Evolutionary conservation across 345 rosid genomes (phyloP).

Genomic region (Noccaea caerulescens): DNA sequence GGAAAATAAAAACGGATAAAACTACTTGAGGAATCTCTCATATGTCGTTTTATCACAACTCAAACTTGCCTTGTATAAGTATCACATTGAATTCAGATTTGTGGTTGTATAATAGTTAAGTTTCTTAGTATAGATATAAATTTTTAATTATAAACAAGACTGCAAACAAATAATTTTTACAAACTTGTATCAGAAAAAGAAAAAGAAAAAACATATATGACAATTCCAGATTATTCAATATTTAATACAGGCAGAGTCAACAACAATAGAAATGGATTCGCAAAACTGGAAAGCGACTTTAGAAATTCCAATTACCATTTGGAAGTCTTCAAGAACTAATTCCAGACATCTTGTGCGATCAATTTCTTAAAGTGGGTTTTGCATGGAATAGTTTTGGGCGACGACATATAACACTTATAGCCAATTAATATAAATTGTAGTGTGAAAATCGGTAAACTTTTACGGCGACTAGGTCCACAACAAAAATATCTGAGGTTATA

Average conservation of each 20-base stretch:
- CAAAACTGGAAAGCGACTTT: neutral
- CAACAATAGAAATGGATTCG: neutral
- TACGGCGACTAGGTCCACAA: constrained; percentile 7
- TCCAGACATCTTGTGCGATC: neutral
- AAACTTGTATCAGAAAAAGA: no score
- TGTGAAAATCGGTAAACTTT: neutral
- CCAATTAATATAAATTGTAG: neutral
- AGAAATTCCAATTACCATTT: neutral
- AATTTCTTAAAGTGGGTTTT: neutral
- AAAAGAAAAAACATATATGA: neutral
- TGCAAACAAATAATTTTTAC: neutral
- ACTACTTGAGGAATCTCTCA: neutral
- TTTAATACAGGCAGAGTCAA: neutral
- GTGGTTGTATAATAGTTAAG: neutral
- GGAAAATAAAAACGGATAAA: neutral
- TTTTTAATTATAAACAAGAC: no score
- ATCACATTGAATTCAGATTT: neutral
- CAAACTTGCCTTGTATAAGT: neutral
- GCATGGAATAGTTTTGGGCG: neutral
- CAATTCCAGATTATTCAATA: neutral
- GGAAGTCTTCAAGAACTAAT: neutral
- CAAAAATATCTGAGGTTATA: constrained; percentile 27
- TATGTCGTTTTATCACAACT: neutral
- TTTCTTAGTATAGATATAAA: neutral
- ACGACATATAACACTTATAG: neutral